Base-by-base conservation (phyloP, 2,329 filamentous ascomycete species). In the Colletotrichum sp. region DNA sequence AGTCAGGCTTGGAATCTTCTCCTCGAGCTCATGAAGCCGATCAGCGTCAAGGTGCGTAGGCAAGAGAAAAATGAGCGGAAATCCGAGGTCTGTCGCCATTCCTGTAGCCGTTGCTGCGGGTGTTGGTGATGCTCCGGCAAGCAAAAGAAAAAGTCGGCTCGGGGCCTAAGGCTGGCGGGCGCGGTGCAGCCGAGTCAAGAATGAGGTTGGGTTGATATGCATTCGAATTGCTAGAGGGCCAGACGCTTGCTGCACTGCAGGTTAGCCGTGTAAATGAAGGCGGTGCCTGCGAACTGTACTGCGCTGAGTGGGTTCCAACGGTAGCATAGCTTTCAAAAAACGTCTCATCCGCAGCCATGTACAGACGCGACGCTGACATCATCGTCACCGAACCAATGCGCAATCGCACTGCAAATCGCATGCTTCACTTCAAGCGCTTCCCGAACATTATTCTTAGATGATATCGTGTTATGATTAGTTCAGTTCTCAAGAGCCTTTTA, bases 21-120 rank as follows among this genome's bases (percentile, higher is more conserved):
- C 90, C 81, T 96, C 93, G 16, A 95, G 82, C 36, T 88, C 84
- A 66, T 93, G 90, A 12, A 94, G 86, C 77, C 94, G 90, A 8
- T 93, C 89, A 1, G 90, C 84, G 3, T 88, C 85, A 32, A 98
- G 87, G 81, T 95, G 94, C 6, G 93, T 92, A 1, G 92, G 86
- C 1, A 98, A 89, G 16, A 98, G 87, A 79, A 93, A 97, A 28
- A 97, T 93, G 6, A 91, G 87, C 13, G 95, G 94, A 44, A 91
- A 85, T 5, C 81, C 68, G 30, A 86, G 83, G 64, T 76, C 30
- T 25, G 52, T 22, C 15, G 66, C 67, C 60, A 75, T 75, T 28
- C 12, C 69, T 12, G 25, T n/a, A 34, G n/a, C 11, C 16, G 12
- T 61, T 5, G 28, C 59, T 30, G 19, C 13, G 27, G 28, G 4